Evolutionary conservation across 2,329 filamentous ascomycete genomes (phyloP).

Genomic region (Ilyonectria mors-panacis): DNA sequence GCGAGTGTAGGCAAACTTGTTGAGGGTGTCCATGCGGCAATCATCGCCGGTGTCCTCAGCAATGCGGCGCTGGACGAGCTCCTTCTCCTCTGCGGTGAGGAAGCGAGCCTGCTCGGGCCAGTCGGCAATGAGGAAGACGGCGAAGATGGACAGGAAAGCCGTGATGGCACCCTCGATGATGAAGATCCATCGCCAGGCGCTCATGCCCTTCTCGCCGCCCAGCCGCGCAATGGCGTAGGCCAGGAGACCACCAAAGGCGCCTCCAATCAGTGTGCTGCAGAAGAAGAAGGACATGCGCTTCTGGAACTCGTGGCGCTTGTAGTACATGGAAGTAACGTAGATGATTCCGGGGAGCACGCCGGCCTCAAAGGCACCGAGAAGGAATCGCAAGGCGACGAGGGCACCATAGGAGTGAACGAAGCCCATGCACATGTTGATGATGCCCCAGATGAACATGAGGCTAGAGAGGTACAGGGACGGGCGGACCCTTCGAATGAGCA

Average conservation of each 20-base stretch:
- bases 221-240: slow-evolving; percentile 64
- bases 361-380: slow-evolving; percentile 59
- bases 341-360: slow-evolving; percentile 56
- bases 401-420: slow-evolving; percentile 53
- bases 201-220: slow-evolving; percentile 58
- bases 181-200: slow-evolving; percentile 64
- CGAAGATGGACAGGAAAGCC: slow-evolving; percentile 39
- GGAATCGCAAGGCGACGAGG: slow-evolving; percentile 54
- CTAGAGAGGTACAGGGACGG: slow-evolving; percentile 56
- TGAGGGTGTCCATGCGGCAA: slow-evolving; percentile 66
- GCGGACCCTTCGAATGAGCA: slow-evolving; percentile 59
- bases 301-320: slow-evolving; percentile 65
- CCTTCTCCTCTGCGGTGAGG: slow-evolving; percentile 61
- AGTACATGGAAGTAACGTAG: slow-evolving; percentile 65
- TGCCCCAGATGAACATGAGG: slow-evolving; percentile 59
- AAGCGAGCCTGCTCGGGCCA: slow-evolving; percentile 56
- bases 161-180: slow-evolving; percentile 51
- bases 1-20: slow-evolving; percentile 61
- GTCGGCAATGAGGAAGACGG: slow-evolving; percentile 44
- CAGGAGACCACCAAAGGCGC: slow-evolving; percentile 62
- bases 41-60: slow-evolving; percentile 59
- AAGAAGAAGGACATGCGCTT: slow-evolving; percentile 62
- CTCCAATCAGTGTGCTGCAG: slow-evolving; percentile 57
- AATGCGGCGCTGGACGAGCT: slow-evolving; percentile 59
- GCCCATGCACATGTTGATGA: slow-evolving; percentile 57